Conservation (phyloP, 768 basidiomycete genomes). For the Mycena alexandri region DNA sequence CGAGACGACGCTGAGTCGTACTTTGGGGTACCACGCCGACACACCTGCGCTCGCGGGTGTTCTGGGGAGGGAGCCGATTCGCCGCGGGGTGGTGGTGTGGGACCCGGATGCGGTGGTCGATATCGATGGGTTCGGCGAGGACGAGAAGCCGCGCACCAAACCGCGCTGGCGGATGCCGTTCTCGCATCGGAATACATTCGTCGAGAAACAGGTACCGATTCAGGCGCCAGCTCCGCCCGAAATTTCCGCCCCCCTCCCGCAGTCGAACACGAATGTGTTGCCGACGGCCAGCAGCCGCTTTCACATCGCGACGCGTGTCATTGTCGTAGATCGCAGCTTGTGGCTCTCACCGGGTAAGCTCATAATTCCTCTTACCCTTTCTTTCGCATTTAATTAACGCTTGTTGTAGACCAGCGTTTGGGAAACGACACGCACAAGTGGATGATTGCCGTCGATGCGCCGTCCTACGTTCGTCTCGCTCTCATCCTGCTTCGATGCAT, state of each 20-base stretch:
- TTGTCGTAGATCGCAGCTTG: slow-evolving; percentile 62
- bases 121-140: slow-evolving; percentile 44
- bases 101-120: slow-evolving; percentile 55
- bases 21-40: slow-evolving; percentile 63
- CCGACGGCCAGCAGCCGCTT: slow-evolving; percentile 56
- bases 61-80: slow-evolving; percentile 57
- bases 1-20: slow-evolving; percentile 47
- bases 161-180: slow-evolving; percentile 54
- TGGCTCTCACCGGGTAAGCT: slow-evolving; percentile 58
- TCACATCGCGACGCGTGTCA: slow-evolving; percentile 61
- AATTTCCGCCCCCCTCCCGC: neutral
- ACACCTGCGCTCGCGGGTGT: slow-evolving; percentile 64
- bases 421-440: slow-evolving; percentile 59
- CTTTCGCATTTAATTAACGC: slow-evolving; percentile 8
- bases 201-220: neutral
- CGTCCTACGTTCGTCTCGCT: slow-evolving; percentile 60
- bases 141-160: slow-evolving; percentile 31
- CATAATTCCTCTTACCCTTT: neutral
- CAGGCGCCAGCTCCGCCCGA: neutral
- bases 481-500: too few relatives aligned
- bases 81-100: slow-evolving; percentile 58
- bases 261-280: slow-evolving; percentile 14
- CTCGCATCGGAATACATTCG: slow-evolving; percentile 46
- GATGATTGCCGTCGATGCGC: slow-evolving; percentile 67
- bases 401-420: slow-evolving; percentile 46